Conservation (phyloP, 257 asterid genomes). For the Coffea eugenioides region DNA sequence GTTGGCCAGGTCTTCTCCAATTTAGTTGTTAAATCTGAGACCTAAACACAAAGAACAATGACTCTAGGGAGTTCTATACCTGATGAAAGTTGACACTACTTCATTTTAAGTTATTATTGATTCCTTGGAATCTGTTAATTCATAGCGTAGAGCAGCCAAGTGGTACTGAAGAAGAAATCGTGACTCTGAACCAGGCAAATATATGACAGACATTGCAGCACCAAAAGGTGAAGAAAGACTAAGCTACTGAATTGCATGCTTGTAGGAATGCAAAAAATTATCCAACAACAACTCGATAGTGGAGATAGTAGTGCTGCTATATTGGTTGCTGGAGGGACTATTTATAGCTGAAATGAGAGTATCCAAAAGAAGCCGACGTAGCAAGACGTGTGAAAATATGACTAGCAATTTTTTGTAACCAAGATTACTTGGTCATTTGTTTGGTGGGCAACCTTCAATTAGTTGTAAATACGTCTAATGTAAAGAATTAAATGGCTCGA, state of each 20-base stretch:
- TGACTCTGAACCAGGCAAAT: constrained; percentile 14
- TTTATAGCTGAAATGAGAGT: background rate
- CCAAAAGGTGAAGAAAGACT: background rate
- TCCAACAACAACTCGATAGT: too few species aligned
- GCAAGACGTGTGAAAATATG: background rate
- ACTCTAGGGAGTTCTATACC: too few species aligned
- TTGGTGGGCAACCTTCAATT: background rate
- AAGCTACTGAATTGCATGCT: background rate
- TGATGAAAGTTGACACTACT: too few species aligned
- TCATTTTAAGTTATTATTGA: too few species aligned
- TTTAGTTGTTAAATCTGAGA: constrained; percentile 21
- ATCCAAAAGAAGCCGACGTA: background rate
- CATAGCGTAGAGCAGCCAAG: background rate
- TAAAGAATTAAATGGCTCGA: too few species aligned
- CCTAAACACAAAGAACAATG: background rate
- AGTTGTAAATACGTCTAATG: too few species aligned
- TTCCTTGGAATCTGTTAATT: too few species aligned
- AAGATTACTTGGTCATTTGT: background rate
- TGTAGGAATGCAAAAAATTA: background rate
- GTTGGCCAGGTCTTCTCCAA: constrained; percentile 29
- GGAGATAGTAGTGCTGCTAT: background rate
- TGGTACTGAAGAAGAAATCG: constrained; percentile 18
- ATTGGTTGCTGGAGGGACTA: background rate
- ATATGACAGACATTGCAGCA: constrained; percentile 8
- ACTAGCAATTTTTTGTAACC: background rate